Evolutionary conservation across 371 early-diverging fungal genomes (phyloP).

Genomic region (Mortierella sp.): DNA sequence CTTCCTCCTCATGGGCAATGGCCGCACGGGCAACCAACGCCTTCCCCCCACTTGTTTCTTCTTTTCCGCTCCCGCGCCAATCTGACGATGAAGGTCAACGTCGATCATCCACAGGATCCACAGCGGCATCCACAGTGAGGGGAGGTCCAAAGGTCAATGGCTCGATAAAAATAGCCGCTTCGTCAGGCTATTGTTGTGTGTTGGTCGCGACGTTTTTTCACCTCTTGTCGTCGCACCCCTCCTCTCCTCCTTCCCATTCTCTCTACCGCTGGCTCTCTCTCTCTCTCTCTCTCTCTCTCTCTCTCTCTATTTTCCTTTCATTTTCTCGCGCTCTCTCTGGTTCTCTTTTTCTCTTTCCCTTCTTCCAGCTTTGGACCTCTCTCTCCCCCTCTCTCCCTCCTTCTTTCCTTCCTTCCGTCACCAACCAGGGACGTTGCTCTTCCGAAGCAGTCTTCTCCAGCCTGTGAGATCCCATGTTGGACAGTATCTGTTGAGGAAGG

Average conservation of each 20-base stretch:
- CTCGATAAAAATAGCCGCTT: constrained; percentile 1
- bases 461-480: no score
- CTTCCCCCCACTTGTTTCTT: no score
- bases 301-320: constrained; percentile 1
- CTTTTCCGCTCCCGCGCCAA: no score
- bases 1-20: no score
- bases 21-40: no score
- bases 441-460: no score
- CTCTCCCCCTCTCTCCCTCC: not conserved
- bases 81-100: no score
- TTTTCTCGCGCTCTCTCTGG: not conserved
- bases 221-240: not conserved
- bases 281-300: not conserved
- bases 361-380: not conserved
- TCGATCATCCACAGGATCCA: no score
- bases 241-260: not conserved
- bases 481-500: no score
- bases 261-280: not conserved
- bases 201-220: not conserved
- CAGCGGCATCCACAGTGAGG: no score
- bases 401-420: not conserved
- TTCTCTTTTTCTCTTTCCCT: not conserved
- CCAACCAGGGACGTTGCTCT: no score
- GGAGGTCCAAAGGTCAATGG: no score
- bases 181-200: not conserved